Evolutionary conservation across 257 asterid genomes (phyloP), one percentile per base, ranked within the genome.

Genomic region (Handroanthus guayacan): DNA sequence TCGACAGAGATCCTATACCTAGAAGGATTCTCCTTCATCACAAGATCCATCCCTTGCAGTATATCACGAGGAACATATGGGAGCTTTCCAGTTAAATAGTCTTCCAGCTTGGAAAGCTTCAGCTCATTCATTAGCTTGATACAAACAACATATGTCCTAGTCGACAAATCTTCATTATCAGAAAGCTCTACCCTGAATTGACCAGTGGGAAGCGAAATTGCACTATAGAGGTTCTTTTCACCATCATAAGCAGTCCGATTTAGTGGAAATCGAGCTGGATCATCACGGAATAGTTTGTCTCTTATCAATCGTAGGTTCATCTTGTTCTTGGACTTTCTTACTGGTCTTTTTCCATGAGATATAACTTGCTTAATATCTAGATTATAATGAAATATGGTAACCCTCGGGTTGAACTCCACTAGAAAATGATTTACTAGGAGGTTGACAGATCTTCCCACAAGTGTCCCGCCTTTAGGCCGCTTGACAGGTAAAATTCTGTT

Each of bases 1-100:
- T 88, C 96, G 41, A 82, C 80, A 47, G 78, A 38, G n/a, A 79
- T 67, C 75, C 89, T 75, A 67, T 69, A 44, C 71, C 75, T 90
- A 5, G 85, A 62, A 52, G 96, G 96, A 72, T 92, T 89, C 61
- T 89, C 94, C 84, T 91, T 91, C 94, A 88, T 80, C 43, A 89
- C 89, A 83, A 89, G 48, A 71, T 88, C 96, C 96, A 89, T 82
- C 39, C 88, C 91, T 57, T 88, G 97, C 69, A 89, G 85, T 67
- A 89, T 79, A 71, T 83, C 90, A 76, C 92, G 97, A 73, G 97
- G 95, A 55, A 86, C 85, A 9, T 72, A 10, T 1, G 87, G 65
- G 47, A 83, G 66, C 34, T 54, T 84, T 37, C 89, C 90, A 65
- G 78, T 79, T 39, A 89, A 58, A 71, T 89, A 91, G 62, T 88